Conservation (phyloP, 805 yeast species). For the Tetrapisispora nanseiensis region DNA sequence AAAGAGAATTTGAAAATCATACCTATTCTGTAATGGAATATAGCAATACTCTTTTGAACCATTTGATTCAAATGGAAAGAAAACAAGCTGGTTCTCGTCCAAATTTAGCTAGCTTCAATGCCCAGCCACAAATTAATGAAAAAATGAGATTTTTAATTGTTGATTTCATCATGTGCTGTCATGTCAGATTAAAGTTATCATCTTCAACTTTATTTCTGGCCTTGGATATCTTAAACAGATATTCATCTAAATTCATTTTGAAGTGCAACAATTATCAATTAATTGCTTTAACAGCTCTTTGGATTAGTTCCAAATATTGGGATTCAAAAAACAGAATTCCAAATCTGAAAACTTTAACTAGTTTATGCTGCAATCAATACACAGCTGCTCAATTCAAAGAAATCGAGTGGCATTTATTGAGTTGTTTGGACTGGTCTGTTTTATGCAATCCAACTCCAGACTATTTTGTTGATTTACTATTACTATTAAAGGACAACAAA, state of each 20-base stretch:
- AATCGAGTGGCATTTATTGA: slow-evolving; percentile 60
- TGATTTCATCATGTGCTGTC: slow-evolving; percentile 70
- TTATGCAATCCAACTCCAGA: slow-evolving; percentile 51
- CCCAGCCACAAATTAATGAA: slow-evolving; percentile 34
- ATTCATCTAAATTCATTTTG: slow-evolving; percentile 72
- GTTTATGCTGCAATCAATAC: slow-evolving; percentile 50
- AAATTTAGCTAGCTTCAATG: slow-evolving; percentile 23
- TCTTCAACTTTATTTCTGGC: slow-evolving; percentile 59
- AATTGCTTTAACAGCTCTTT: slow-evolving; percentile 75
- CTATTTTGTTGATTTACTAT: slow-evolving; percentile 47
- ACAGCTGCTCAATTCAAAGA: slow-evolving; percentile 47
- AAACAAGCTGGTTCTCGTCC: slow-evolving; percentile 13
- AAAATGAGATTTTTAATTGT: slow-evolving; percentile 67
- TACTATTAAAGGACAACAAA: slow-evolving; percentile 20
- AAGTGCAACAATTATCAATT: slow-evolving; percentile 77
- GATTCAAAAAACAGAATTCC: slow-evolving; percentile 62
- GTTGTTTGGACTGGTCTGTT: slow-evolving; percentile 55
- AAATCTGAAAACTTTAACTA: slow-evolving; percentile 40
- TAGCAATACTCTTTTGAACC: slow-evolving; percentile 33
- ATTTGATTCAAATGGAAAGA: slow-evolving; percentile 25
- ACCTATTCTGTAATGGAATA: slow-evolving; percentile 36
- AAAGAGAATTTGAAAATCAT: slow-evolving; percentile 42
- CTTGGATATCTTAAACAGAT: slow-evolving; percentile 71
- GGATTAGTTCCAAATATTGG: slow-evolving; percentile 78
- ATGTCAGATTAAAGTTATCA: slow-evolving; percentile 51